A percentile compares a stretch with the other conserved stretches of the same genome.
phyloP scores from a whole-genome alignment of 176 grass and related monocot species.

The Lolium rigidum region DNA sequence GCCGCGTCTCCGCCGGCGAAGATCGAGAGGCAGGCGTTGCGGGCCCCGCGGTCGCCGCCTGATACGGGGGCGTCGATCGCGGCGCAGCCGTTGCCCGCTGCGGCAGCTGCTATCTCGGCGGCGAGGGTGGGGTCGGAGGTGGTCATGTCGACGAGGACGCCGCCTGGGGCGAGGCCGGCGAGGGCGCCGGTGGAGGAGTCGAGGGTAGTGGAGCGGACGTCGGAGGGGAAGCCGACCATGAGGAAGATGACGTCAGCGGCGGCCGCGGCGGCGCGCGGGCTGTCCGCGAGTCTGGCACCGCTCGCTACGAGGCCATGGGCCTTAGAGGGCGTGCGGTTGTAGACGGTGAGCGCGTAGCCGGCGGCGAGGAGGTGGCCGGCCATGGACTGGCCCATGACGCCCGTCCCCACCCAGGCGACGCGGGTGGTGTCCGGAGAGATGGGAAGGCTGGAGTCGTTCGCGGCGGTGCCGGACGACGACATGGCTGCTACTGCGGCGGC shows the following conservation, averaged over 20 bases:
- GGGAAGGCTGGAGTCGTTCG: conserved; percentile 19
- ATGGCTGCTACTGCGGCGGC: conserved; percentile 41
- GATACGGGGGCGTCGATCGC: conserved; percentile 84
- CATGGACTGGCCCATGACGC: conserved; percentile 96
- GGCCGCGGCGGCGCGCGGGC: conserved; percentile 56
- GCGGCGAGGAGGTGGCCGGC: conserved; percentile 82
- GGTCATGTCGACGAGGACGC: conserved; percentile 91
- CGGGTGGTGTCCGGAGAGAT: conserved; percentile 62
- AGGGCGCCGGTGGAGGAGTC: conserved; percentile 68
- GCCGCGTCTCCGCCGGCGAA: conserved; percentile 71
- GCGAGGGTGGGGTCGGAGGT: conserved; percentile 89
- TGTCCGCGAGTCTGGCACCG: conserved; percentile 55
- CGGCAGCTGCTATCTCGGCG: conserved; percentile 62
- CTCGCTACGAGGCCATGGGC: conserved; percentile 63
- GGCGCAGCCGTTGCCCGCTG: conserved; percentile 38
- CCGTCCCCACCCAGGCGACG: conserved; percentile 87
- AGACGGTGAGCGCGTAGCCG: conserved; percentile 84
- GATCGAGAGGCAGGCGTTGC: conserved; percentile 75
- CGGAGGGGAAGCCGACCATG: conserved; percentile 92
- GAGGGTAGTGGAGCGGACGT: conserved; percentile 75
- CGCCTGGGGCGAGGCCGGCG: conserved; percentile 66
- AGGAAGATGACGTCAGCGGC: conserved; percentile 88
- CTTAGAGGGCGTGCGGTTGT: conserved; percentile 79
- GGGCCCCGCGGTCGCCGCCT: conserved; percentile 82
- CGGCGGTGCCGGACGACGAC: conserved; percentile 45